Base-by-base conservation (phyloP, 805 yeast genomes). In the Pichia scutulata region DNA sequence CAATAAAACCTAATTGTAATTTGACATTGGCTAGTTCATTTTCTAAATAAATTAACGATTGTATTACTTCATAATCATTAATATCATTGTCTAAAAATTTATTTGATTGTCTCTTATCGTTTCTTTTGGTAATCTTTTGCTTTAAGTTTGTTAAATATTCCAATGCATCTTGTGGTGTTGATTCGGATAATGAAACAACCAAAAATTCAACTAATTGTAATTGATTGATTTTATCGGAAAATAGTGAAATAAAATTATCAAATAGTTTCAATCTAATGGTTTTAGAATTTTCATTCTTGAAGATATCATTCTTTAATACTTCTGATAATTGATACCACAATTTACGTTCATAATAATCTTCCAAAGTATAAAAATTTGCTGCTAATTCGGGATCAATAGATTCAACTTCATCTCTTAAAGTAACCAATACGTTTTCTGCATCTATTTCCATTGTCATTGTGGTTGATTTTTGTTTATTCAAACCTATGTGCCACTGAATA, bases 281-380 rank as follows among this genome's bases (percentile, higher is more conserved):
- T 37, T 65, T 68, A 14, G 86, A 73, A 25, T 72, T 72, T 9
- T 79, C 74, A 50, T 74, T 72, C 41, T 70, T 71, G 70, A 80
- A 92, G 62, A 90, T 77, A 54, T 75, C 76, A 36, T 71, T 71
- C 6, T 70, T 69, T 51, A 93, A 71, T 7, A 79, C 68, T 53
- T 79, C 78, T 2, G 97, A 87, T 63, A 93, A 76, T 72, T 93
- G 98, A 70, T 85, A 95, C 97, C 97, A 93, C 64, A 92, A 76
- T 67, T 89, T 89, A 58, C 96, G 75, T 62, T 89, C 96, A 69
- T 88, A 86, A 51, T 74, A 73, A 60, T 89, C 96, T 62, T 90
- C 97, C 63, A 92, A 77, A 48, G 79, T 77, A 62, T 79, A 82
- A 59, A 85, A 76, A 8, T 74, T 65, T 26, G 81, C 77, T 10